Conservation (phyloP, 2,329 filamentous ascomycete species). For the Aureobasidium sp. region DNA sequence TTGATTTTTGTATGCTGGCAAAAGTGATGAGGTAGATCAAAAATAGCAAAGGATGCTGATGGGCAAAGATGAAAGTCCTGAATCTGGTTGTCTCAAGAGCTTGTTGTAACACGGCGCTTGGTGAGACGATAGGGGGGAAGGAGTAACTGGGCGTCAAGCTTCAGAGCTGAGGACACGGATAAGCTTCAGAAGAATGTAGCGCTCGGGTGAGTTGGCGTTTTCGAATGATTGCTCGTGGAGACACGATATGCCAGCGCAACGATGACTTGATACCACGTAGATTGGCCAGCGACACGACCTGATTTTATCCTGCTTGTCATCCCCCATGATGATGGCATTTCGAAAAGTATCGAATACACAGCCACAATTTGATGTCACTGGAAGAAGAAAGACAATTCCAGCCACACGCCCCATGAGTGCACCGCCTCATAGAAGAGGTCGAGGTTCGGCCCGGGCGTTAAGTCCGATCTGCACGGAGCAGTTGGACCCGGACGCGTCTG, state of each 20-base stretch:
- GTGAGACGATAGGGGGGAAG: not conserved
- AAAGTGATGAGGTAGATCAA: not conserved
- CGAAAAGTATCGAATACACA: not conserved
- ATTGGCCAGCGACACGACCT: not conserved
- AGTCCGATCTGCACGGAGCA: slow-evolving; percentile 1
- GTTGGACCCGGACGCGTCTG: slow-evolving; percentile 1
- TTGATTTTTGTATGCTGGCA: not conserved
- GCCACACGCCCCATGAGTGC: not conserved
- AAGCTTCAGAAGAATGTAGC: slow-evolving; percentile 1
- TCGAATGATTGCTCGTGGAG: not conserved
- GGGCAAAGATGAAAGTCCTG: not conserved
- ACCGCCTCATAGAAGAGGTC: not conserved
- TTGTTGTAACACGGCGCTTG: slow-evolving; percentile 1
- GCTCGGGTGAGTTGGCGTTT: not conserved
- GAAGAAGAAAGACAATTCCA: not conserved
- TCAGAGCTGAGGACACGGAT: slow-evolving; percentile 2
- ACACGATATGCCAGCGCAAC: not conserved
- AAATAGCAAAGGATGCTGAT: not conserved
- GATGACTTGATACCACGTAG: not conserved
- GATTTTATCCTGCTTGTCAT: not conserved
- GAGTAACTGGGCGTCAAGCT: slow-evolving; percentile 2
- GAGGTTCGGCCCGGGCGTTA: not conserved
- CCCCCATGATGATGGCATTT: slow-evolving; percentile 7
- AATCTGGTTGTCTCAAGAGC: not conserved
- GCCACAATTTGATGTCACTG: slow-evolving; percentile 3